A percentile compares a stretch with the other conserved stretches of the same genome.
Evolutionary conservation across 2,329 filamentous ascomycete genomes (phyloP).

Genomic region (Pseudocercospora macadamiae): DNA sequence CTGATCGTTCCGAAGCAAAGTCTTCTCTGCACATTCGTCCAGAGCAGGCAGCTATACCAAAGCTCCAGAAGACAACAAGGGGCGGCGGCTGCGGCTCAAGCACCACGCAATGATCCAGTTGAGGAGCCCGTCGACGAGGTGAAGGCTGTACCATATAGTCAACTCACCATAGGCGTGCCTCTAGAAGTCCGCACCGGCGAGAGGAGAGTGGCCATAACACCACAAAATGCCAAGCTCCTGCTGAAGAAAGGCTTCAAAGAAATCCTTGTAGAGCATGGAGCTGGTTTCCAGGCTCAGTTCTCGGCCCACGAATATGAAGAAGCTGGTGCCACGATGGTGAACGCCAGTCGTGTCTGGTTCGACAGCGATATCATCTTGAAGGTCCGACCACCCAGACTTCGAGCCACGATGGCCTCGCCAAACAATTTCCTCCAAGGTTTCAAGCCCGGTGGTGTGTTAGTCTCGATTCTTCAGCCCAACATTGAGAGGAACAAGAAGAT

Average conservation of each 20-base stretch:
- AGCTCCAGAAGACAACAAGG: constrained; percentile 24
- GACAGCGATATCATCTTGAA: constrained; percentile 80
- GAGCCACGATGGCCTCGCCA: constrained; percentile 45
- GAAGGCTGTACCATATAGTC: constrained; percentile 61
- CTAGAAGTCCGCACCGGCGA: constrained; percentile 78
- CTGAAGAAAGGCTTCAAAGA: constrained; percentile 83
- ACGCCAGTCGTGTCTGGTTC: constrained; percentile 70
- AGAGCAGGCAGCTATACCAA: constrained; percentile 27
- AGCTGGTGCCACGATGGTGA: constrained; percentile 77
- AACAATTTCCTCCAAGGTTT: constrained; percentile 70
- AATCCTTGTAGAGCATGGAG: constrained; percentile 77
- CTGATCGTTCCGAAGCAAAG: constrained; percentile 12
- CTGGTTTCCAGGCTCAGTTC: constrained; percentile 77
- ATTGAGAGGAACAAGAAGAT: constrained; percentile 72
- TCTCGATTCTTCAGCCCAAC: constrained; percentile 78
- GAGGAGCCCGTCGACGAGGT: constrained; percentile 25
- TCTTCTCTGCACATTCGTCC: constrained; percentile 16
- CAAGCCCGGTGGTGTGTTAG: constrained; percentile 70
- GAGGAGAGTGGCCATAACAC: constrained; percentile 81
- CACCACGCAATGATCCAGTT: constrained; percentile 7
- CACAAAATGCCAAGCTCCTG: constrained; percentile 77
- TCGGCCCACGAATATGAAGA: constrained; percentile 74
- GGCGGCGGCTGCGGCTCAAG: constrained; percentile 22
- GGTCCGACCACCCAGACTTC: constrained; percentile 71
- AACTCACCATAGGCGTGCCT: constrained; percentile 77